phyloP scores from a whole-genome alignment of 2,329 filamentous ascomycete species.

The Domatiomyces catenatus region DNA sequence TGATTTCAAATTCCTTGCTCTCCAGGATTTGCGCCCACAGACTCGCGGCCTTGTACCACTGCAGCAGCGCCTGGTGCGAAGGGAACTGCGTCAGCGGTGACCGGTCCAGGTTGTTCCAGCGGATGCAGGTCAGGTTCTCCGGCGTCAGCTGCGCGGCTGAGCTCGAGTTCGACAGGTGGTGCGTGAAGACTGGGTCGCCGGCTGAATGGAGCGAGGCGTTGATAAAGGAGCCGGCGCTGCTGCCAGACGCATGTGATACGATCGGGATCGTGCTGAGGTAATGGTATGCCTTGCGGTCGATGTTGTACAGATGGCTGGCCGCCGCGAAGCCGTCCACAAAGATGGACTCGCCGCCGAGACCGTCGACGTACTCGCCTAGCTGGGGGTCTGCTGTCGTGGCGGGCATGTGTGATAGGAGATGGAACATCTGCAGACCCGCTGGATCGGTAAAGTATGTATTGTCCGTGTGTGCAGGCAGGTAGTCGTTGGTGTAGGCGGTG shows the following conservation, averaged over 20 bases:
- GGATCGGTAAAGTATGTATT: constrained; percentile 94
- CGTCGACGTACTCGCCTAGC: constrained; percentile 24
- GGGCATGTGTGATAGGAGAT: constrained; percentile 65
- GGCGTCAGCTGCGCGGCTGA: constrained; percentile 13
- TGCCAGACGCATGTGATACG: constrained; percentile 71
- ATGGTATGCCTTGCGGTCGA: constrained; percentile 42
- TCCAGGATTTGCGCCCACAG: constrained; percentile 58
- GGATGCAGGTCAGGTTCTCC: constrained; percentile 44
- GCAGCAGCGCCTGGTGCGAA: constrained; percentile 22
- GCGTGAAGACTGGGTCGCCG: constrained; percentile 55
- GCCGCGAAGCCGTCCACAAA: constrained; percentile 77
- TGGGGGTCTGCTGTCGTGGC: constrained; percentile 15
- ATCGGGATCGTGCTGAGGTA: constrained; percentile 43
- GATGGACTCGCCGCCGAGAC: constrained; percentile 56
- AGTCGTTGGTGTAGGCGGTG: constrained; percentile 78
- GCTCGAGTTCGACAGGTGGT: constrained; percentile 16
- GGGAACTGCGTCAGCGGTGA: constrained; percentile 47
- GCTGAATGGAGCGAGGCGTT: constrained; percentile 43
- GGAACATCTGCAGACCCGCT: constrained; percentile 79
- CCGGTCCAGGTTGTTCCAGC: constrained; percentile 91
- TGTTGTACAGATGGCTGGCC: constrained; percentile 42
- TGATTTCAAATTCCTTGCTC: constrained; percentile 51
- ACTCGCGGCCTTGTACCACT: constrained; percentile 69
- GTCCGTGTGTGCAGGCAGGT: constrained; percentile 76
- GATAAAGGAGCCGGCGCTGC: constrained; percentile 48